phyloP scores from a whole-genome alignment of 176 grass and related monocot genomes.

The Avena insularis region DNA sequence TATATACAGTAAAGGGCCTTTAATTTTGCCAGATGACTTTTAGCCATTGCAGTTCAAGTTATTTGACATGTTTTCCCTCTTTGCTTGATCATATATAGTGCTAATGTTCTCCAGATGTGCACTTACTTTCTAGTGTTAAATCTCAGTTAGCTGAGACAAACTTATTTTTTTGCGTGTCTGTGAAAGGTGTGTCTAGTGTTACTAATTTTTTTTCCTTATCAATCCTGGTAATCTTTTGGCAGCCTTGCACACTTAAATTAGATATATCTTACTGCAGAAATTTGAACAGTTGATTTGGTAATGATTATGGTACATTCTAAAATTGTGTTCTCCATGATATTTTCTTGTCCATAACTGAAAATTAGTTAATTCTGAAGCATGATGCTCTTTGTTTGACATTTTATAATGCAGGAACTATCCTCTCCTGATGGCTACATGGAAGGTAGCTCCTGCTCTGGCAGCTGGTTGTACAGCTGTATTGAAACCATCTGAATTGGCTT shows the following conservation, averaged over 20 bases:
- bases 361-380: slow-evolving; percentile 25
- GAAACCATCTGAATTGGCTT: slow-evolving; percentile 93
- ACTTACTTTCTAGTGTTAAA: slow-evolving; percentile 22
- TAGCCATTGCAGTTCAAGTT: neutral
- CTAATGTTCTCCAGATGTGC: neutral
- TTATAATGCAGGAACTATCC: slow-evolving; percentile 86
- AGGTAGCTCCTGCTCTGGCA: slow-evolving; percentile 98
- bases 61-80: neutral
- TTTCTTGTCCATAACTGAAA: neutral
- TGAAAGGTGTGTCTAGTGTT: neutral
- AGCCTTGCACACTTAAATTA: slow-evolving; percentile 24
- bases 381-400: neutral
- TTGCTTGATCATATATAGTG: neutral
- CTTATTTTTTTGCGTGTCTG: neutral
- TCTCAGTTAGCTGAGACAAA: slow-evolving; percentile 8
- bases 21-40: neutral
- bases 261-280: neutral
- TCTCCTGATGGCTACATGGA: slow-evolving; percentile 97
- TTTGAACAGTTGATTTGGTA: neutral
- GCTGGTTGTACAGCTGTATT: slow-evolving; percentile 98
- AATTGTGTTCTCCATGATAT: slow-evolving; percentile 5
- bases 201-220: slow-evolving; percentile 12
- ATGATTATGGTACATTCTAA: slow-evolving; percentile 14
- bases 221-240: neutral
- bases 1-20: slow-evolving; percentile 1